phyloP scores from a whole-genome alignment of 1,139 yeast genomes.

The Schwanniomyces etchellsii region DNA sequence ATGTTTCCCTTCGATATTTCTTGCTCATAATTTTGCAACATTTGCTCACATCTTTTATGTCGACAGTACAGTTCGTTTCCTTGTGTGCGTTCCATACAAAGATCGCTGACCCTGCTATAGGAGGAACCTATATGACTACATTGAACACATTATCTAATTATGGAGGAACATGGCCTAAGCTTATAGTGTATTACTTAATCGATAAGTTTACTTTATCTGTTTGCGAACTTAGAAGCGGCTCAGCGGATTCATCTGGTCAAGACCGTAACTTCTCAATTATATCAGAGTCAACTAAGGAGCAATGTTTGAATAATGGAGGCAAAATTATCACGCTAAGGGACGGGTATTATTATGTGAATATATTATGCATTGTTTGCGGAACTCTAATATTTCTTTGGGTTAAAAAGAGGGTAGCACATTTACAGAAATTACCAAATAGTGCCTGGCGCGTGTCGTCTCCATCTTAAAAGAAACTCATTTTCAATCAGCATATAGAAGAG shows the following conservation, averaged over 20 bases:
- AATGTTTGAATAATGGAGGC: constrained; percentile 55
- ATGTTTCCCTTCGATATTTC: constrained; percentile 48
- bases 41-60: constrained; percentile 82
- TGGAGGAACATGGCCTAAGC: constrained; percentile 97
- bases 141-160: constrained; percentile 85
- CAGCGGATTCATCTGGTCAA: constrained; percentile 2
- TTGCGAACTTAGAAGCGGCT: constrained; percentile 32
- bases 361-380: constrained; percentile 67
- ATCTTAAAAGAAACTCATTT: background rate
- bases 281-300: constrained; percentile 33
- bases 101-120: constrained; percentile 91
- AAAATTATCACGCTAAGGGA: constrained; percentile 51
- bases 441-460: constrained; percentile 60
- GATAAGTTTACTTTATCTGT: constrained; percentile 67
- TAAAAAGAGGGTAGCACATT: constrained; percentile 46
- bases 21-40: constrained; percentile 73
- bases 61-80: constrained; percentile 91
- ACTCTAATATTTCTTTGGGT: constrained; percentile 66
- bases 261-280: constrained; percentile 6
- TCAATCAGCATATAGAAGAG: background rate
- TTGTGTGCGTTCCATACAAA: constrained; percentile 92
- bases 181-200: constrained; percentile 70
- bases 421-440: constrained; percentile 58
- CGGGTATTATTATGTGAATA: constrained; percentile 79
- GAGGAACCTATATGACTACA: constrained; percentile 98